Conservation (phyloP, 148 eudicot species). For the Mesembryanthemum crystallinum region DNA sequence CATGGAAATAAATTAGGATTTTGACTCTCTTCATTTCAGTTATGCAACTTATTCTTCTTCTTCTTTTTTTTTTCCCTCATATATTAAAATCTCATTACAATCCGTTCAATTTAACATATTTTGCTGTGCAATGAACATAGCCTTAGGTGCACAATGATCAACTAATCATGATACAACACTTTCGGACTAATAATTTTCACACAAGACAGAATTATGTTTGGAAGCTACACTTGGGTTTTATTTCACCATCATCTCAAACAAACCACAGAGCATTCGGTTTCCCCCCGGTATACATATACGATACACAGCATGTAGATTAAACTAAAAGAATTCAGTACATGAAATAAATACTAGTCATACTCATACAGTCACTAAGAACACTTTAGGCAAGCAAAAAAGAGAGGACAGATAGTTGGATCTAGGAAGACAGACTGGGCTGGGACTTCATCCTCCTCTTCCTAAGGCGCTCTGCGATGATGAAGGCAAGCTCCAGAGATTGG, state of each 20-base stretch:
- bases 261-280: constrained; percentile 20
- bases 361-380: constrained; percentile 20
- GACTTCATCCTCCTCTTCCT: constrained; percentile 54
- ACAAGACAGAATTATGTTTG: background rate
- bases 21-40: too few relatives aligned
- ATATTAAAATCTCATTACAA: too few relatives aligned
- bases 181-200: background rate
- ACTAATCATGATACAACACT: background rate
- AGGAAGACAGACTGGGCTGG: constrained; percentile 25
- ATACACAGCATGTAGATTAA: constrained; percentile 11
- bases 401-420: background rate
- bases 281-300: constrained; percentile 25
- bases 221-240: constrained; percentile 12
- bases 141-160: background rate
- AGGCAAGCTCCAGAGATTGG: constrained; percentile 61
- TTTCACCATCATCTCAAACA: constrained; percentile 23
- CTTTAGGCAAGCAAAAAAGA: constrained; percentile 13
- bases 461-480: constrained; percentile 62
- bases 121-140: too few relatives aligned
- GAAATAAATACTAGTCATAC: constrained; percentile 16
- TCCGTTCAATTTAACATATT: too few relatives aligned
- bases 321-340: constrained; percentile 21
- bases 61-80: too few relatives aligned
- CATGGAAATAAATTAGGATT: too few relatives aligned
- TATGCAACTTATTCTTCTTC: too few relatives aligned